Evolutionary conservation across 2,329 filamentous ascomycete species (phyloP).

Genomic region (Exophiala phaeomuriformis): DNA sequence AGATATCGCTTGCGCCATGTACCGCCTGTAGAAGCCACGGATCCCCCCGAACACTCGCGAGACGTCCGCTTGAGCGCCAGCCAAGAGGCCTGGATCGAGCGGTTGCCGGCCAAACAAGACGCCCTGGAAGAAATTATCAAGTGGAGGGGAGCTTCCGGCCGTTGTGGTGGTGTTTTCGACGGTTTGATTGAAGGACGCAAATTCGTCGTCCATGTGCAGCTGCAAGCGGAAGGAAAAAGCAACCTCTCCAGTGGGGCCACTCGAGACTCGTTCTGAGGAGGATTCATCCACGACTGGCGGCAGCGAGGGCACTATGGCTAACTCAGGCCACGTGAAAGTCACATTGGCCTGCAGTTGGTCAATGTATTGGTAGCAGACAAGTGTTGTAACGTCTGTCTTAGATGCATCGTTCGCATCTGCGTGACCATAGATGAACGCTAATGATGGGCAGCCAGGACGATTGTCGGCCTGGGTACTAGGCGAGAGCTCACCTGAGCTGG

Average conservation of each 20-base stretch:
- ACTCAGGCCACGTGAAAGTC: neutral
- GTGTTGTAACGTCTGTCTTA: neutral
- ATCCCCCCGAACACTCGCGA: constrained; percentile 3
- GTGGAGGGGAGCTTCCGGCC: neutral
- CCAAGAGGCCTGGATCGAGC: neutral
- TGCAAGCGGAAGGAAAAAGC: neutral
- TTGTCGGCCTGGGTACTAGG: constrained; percentile 5
- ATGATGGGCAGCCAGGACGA: constrained; percentile 16
- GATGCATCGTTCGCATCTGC: neutral
- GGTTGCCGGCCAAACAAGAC: neutral
- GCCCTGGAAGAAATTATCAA: constrained; percentile 1
- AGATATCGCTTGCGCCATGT: constrained; percentile 19
- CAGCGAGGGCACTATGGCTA: neutral
- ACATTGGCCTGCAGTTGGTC: neutral
- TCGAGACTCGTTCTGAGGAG: too few species aligned
- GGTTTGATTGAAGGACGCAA: neutral
- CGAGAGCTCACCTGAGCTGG: neutral
- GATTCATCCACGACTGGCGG: neutral
- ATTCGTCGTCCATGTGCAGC: too few species aligned
- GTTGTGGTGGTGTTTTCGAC: neutral
- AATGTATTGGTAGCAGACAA: constrained; percentile 12
- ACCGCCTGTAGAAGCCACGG: constrained; percentile 13
- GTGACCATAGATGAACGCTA: constrained; percentile 15
- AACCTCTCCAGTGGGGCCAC: too few species aligned
- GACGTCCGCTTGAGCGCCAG: neutral